These are phyloP conservation scores for Gyromitra esculenta DNA, from an alignment of 2,329 filamentous ascomycete species.

Conservation along the genomic window DNA sequence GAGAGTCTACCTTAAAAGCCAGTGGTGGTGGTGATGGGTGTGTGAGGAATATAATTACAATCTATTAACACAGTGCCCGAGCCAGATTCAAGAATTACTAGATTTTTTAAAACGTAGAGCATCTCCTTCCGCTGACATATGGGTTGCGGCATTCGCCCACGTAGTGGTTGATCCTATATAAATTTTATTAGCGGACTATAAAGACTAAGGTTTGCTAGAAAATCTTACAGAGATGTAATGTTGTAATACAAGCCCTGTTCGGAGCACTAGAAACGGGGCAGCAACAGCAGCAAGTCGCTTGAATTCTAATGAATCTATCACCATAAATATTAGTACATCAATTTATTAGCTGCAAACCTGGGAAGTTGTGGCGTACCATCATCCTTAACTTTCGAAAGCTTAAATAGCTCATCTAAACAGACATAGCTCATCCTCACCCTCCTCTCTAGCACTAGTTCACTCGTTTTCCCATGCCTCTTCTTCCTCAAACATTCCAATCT, in stretches of 20 bases:
- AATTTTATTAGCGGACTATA: constrained; percentile 1
- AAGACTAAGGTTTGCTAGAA: background rate
- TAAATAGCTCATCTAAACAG: constrained; percentile 80
- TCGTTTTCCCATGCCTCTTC: constrained; percentile 54
- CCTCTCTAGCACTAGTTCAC: constrained; percentile 55
- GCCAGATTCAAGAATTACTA: constrained; percentile 75
- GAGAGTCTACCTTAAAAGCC: background rate
- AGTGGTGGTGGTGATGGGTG: background rate
- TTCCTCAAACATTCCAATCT: constrained; percentile 29
- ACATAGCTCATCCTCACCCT: constrained; percentile 76
- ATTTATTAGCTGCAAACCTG: background rate
- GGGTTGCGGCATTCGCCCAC: constrained; percentile 89
- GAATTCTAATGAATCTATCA: constrained; percentile 52
- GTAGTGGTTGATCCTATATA: constrained; percentile 78
- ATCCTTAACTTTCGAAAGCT: constrained; percentile 48
- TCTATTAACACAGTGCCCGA: constrained; percentile 72
- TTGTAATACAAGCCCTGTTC: constrained; percentile 81
- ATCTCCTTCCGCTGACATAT: constrained; percentile 82
- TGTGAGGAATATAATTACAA: constrained; percentile 38
- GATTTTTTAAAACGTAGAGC: constrained; percentile 72
- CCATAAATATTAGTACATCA: background rate
- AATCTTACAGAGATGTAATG: constrained; percentile 74
- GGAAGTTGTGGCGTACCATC: constrained; percentile 7
- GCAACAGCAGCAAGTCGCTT: constrained; percentile 75
- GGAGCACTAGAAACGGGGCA: constrained; percentile 82